Evolutionary conservation across 2,329 filamentous ascomycete species (phyloP), one percentile per base, ranked within the genome.

Genomic region (Cordyceps cateniannulata): DNA sequence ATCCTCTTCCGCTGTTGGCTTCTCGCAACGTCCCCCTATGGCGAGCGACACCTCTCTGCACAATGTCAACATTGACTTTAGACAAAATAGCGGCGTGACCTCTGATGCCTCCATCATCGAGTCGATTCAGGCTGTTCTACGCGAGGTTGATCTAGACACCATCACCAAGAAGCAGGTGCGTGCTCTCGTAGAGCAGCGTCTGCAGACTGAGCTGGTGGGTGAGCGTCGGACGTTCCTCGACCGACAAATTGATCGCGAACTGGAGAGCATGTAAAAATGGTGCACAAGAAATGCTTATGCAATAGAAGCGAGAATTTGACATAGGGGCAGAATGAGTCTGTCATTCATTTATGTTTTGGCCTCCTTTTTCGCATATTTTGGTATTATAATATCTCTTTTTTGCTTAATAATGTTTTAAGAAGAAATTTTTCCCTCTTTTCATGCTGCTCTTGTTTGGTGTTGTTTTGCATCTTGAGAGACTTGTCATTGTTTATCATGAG

Each of bases 161-260:
- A 91, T 98, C 52, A 99, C 95, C 7, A 99, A 98, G 86, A 99
- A 99, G 79, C 93, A 98, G 77, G 88, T 95, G 61, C 84, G 90
- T 55, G 93, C 90, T 3, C 82, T 98, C 49, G 92, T 96, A 14
- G 95, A 99, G 77, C 92, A 97, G 78, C 85, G 93, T 69, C 77
- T 99, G 64, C 93, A 97, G 77, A 93, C 90, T 5, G 92, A 96
- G 72, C 81, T 98, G 62, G 81, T 84, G 0, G 93, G 92, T 24
- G 93, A 97, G 75, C 88, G 91, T 73, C 86, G 89, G 72, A 86
- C 87, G 18, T 98, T 96, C 77, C 85, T 98, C 78, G 93, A 97
- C 76, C 83, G 87, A 67, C 90, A 93, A 77, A 98, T 99, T 75
- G 95, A 99, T 76, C 84, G 85, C 60, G 93, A 98, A 79, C 79